Percentiles rank a stretch among this genome's conserved stretches.
Conservation (phyloP, 768 basidiomycete genomes). For the Pisolithus tinctorius region DNA sequence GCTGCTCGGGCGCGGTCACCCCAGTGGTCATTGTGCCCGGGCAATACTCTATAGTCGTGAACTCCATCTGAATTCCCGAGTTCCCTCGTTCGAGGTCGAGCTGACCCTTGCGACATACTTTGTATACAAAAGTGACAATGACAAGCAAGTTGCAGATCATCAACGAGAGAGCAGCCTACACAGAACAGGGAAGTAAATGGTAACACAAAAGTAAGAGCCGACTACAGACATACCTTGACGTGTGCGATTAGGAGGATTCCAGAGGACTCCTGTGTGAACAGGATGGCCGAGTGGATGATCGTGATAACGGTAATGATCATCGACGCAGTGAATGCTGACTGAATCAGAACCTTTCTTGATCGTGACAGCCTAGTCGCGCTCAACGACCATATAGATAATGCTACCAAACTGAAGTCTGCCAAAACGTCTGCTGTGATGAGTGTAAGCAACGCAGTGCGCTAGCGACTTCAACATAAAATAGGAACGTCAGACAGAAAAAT, state of each 20-base stretch:
- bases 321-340: constrained; percentile 15
- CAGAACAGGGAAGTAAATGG: background rate
- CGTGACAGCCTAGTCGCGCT: constrained; percentile 9
- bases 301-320: constrained; percentile 16
- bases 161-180: constrained; percentile 14
- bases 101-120: constrained; percentile 4
- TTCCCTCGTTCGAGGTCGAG: background rate
- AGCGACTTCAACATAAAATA: too few species aligned
- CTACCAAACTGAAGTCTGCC: constrained; percentile 15
- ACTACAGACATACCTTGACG: constrained; percentile 8
- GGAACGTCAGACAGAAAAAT: background rate
- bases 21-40: constrained; percentile 8
- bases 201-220: background rate
- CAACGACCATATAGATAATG: constrained; percentile 14
- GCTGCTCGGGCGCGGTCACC: constrained; percentile 1
- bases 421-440: constrained; percentile 14
- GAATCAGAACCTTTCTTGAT: constrained; percentile 13
- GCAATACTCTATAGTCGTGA: constrained; percentile 10
- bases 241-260: constrained; percentile 16
- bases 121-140: constrained; percentile 11
- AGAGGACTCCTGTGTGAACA: constrained; percentile 2
- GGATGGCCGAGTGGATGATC: constrained; percentile 6
- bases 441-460: background rate
- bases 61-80: constrained; percentile 4
- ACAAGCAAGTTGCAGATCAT: constrained; percentile 17